These are phyloP conservation scores for Phytopythium ostracodes DNA, from an alignment of 352 stramenopile genomes.

Conservation along the genomic window DNA sequence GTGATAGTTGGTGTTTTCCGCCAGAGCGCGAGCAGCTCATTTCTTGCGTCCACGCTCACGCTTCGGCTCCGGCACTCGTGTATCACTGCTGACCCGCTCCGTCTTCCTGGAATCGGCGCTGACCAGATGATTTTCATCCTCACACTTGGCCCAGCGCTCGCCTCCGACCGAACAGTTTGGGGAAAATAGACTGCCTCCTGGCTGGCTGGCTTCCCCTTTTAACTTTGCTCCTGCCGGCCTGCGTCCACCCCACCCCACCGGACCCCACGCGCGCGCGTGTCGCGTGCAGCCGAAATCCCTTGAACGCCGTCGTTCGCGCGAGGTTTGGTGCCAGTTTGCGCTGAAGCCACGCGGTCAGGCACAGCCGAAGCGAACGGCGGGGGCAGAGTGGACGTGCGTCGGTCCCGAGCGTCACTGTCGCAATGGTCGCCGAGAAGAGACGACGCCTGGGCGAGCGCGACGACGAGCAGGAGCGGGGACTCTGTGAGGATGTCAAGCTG, in stretches of 20 bases:
- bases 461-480: not conserved
- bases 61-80: no score
- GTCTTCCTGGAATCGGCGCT: not conserved
- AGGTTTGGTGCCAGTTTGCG: not conserved
- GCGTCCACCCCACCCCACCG: no score
- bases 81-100: not conserved
- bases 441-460: not conserved
- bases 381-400: not conserved
- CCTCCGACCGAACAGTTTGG: not conserved
- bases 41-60: not conserved
- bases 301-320: no score
- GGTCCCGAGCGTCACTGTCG: not conserved
- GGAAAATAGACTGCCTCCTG: no score
- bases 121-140: no score
- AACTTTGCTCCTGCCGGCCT: no score
- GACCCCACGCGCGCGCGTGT: no score
- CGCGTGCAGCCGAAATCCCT: no score
- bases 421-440: conserved; percentile 7
- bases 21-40: conserved; percentile 2
- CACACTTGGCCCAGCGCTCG: not conserved
- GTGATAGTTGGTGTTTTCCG: not conserved
- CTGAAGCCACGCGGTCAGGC: not conserved
- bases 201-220: no score
- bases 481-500: not conserved
- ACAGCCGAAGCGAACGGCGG: no score